Evolutionary conservation across 371 early-diverging fungal species (phyloP), one percentile per base, ranked within the genome.

Genomic region (Umbelopsis sp.): DNA sequence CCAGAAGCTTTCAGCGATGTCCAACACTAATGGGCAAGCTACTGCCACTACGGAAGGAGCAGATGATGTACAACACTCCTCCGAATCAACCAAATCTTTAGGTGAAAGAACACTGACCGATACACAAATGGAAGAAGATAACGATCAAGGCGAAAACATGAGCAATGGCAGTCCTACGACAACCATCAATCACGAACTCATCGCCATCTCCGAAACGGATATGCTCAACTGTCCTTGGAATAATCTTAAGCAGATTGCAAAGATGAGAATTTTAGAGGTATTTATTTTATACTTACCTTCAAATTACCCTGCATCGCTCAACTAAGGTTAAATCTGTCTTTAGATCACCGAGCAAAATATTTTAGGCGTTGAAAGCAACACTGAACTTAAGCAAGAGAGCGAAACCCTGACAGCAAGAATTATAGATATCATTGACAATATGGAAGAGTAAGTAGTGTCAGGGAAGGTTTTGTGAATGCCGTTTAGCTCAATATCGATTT

Each of bases 121-220:
- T 37, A 44, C 29, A 41, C 35, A 11, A 50, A 25, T 22, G 22
- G 50, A 64, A 38, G 64, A 41, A 3, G 64, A 64, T 63, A 38
- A 32, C 25, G 50, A 68, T 22, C 63, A 71, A 25, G 44, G 63
- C 37, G 45, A 63, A 25, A 67, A 71, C n/a, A 45, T 64, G 25
- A 52, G 53, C 41, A 63, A 64, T 50, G 25, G 63, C 45, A 25
- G 63, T 38, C 29, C 44, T 5, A 22, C 32, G 24, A 16, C 63
- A 25, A 16, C 67, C 7, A 32, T 62, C 18, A 50, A 71, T 52
- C 16, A 48, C 4, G 24, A 63, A 41, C 65, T 73, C 12, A 22
- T 62, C 9, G 18, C 63, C 12, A 76, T 73, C 57, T 76, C 79
- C 22, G 57, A 69, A 18, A 76, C 76, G 10, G 73, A 79, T 45